Evolutionary conservation across 1,139 yeast genomes (phyloP), one percentile per base, ranked within the genome.

Genomic region (Geotrichum cucujoidarum): DNA sequence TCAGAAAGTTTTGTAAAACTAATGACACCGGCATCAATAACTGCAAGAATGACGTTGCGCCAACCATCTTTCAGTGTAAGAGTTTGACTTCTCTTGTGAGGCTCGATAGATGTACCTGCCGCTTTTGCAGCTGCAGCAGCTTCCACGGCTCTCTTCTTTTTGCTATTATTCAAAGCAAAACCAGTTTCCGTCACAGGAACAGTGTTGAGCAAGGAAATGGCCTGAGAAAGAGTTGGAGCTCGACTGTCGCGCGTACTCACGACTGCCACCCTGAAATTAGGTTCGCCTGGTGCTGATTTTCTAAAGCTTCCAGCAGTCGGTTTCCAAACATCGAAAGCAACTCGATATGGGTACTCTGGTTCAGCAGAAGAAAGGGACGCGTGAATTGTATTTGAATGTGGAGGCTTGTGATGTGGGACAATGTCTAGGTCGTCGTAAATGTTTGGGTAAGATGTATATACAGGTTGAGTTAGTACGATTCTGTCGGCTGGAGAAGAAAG

Each of bases 321-420:
- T 63, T 86, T 89, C 97, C 97, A 90, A 1, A 87, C 87, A 58
- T 84, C 75, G 58, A 74, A 89, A 1, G 73, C 66, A 20, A 70
- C 55, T 13, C 53, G 45, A 33, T 52, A 57, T n/a, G 61, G 58
- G 10, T 46, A 47, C 18, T 46, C 52, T 8, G 58, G 48, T 32
- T 40, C 48, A 31, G 17, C 24, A 11, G 38, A 14, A n/a, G 21
- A 34, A 25, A 38, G 29, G 27, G 38, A 29, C 32, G 27, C 10
- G n/a, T 40, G 3, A 33, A 40, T 24, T 20, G 25, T 39, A 14
- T 47, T 45, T 24, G 41, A 24, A 25, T 52, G 57, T 2, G 59
- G 59, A 20, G 56, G 59, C 43, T 27, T 34, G 46, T 57, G 57
- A 34, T 43, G 53, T 1, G 59, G 60, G 2, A 60, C 45, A 11